Percentiles rank a stretch among this genome's conserved stretches.
phyloP scores from a whole-genome alignment of 2,329 filamentous ascomycete genomes.

The Fusarium verticillioides region DNA sequence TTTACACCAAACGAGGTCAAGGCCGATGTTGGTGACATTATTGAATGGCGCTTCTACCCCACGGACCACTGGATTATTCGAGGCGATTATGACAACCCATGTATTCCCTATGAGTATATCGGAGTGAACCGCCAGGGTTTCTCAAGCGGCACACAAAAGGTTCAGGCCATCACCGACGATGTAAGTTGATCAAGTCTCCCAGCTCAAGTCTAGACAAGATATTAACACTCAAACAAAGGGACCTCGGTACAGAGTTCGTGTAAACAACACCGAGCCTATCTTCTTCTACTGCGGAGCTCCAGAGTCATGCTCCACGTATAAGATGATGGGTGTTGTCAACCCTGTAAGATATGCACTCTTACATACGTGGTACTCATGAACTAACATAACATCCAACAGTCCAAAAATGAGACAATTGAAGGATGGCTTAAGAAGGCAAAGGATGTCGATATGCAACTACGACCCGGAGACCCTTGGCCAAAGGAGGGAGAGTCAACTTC shows the following conservation, averaged over 20 bases:
- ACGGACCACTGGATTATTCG: conserved; percentile 72
- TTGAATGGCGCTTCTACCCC: conserved; percentile 71
- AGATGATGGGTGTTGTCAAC: conserved; percentile 84
- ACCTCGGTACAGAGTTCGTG: conserved; percentile 54
- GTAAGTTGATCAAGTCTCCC: conserved; percentile 47
- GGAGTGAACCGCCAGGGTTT: conserved; percentile 61
- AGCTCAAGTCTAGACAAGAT: neutral
- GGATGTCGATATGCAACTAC: conserved; percentile 62
- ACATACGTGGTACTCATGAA: too few species aligned
- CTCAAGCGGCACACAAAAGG: conserved; percentile 61
- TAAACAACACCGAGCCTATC: conserved; percentile 72
- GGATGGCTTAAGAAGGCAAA: conserved; percentile 60
- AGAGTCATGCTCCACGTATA: conserved; percentile 70
- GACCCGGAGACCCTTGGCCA: conserved; percentile 66
- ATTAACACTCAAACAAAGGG: conserved; percentile 44
- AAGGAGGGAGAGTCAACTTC: conserved; percentile 54
- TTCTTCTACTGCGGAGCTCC: conserved; percentile 78
- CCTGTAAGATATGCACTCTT: conserved; percentile 55
- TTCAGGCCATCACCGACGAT: conserved; percentile 58
- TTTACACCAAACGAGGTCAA: conserved; percentile 46
- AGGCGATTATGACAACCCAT: conserved; percentile 68
- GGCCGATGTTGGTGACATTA: conserved; percentile 59
- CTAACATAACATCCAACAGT: conserved; percentile 51
- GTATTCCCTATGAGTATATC: conserved; percentile 69
- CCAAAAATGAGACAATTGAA: conserved; percentile 57